These are phyloP conservation scores for Diaporthe destruens DNA, from an alignment of 2,329 filamentous ascomycete genomes.

Conservation along the genomic window DNA sequence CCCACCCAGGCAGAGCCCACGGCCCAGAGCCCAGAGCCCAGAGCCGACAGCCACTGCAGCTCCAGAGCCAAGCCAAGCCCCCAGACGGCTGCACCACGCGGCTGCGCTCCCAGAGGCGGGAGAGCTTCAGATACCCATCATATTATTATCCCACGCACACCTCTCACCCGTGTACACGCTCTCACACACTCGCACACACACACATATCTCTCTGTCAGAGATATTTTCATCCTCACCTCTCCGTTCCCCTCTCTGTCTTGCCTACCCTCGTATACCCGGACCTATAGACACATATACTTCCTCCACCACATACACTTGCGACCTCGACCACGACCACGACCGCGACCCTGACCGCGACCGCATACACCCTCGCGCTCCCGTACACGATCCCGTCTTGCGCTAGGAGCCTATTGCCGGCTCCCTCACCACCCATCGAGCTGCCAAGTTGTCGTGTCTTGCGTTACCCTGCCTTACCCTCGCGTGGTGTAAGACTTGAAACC, in stretches of 20 bases:
- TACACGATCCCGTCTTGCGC: not conserved
- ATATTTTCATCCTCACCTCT: not conserved
- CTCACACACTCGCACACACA: not conserved
- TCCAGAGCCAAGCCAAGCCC: not conserved
- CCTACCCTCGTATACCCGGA: not conserved
- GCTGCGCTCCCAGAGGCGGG: slow-evolving; percentile 7
- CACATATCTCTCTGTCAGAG: slow-evolving; percentile 3
- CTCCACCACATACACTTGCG: not conserved
- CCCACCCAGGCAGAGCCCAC: not conserved
- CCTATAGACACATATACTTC: not conserved
- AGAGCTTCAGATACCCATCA: slow-evolving; percentile 30
- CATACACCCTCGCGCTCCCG: not conserved
- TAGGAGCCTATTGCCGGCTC: not conserved
- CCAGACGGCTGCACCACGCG: slow-evolving; percentile 11
- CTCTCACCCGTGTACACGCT: not conserved
- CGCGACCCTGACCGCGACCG: not conserved
- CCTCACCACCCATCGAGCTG: not conserved
- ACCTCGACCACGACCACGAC: not conserved
- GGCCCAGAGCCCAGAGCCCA: slow-evolving; percentile 1
- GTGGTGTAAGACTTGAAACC: not conserved
- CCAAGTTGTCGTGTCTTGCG: not conserved
- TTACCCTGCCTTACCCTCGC: not conserved
- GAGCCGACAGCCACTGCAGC: not conserved
- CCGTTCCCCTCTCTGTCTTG: not conserved
- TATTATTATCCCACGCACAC: slow-evolving; percentile 28